Evolutionary conservation across 2,329 filamentous ascomycete genomes (phyloP).

Genomic region (Paecilomyces fulvus): DNA sequence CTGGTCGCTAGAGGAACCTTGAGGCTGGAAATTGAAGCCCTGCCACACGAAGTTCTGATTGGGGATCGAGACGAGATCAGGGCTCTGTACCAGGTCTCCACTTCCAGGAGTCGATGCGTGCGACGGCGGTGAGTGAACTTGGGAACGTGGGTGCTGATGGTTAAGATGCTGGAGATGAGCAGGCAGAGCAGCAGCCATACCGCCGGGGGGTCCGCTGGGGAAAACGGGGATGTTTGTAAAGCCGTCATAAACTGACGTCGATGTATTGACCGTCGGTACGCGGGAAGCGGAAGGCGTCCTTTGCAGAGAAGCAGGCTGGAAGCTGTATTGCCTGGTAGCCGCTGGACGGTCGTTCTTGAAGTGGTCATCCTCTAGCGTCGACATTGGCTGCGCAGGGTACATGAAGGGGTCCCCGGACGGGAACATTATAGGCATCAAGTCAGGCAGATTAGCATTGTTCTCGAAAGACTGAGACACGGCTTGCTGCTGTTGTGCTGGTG

Average conservation of each 20-base stretch:
- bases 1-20: conserved; percentile 9
- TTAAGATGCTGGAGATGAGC: conserved; percentile 18
- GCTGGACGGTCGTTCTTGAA: conserved; percentile 24
- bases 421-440: conserved; percentile 44
- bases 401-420: conserved; percentile 43
- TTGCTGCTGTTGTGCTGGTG: conserved; percentile 5
- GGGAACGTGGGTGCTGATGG: conserved; percentile 4
- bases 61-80: conserved; percentile 34
- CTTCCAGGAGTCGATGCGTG: conserved; percentile 21
- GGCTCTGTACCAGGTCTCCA: conserved; percentile 27
- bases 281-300: conserved; percentile 9
- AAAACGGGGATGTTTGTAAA: conserved; percentile 20
- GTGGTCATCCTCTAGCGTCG: conserved; percentile 35
- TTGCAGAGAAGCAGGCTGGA: conserved; percentile 12
- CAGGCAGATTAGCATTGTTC: conserved; percentile 30
- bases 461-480: conserved; percentile 27
- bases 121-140: conserved; percentile 25
- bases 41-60: conserved; percentile 36
- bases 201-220: conserved; percentile 10
- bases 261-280: conserved; percentile 7
- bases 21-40: conserved; percentile 27
- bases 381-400: conserved; percentile 43
- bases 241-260: conserved; percentile 18
- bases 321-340: conserved; percentile 13
- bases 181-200: conserved; percentile 19